Evolutionary conservation across 768 basidiomycete species (phyloP), one percentile per base, ranked within the genome.

Genomic region (Podaxis sp.): DNA sequence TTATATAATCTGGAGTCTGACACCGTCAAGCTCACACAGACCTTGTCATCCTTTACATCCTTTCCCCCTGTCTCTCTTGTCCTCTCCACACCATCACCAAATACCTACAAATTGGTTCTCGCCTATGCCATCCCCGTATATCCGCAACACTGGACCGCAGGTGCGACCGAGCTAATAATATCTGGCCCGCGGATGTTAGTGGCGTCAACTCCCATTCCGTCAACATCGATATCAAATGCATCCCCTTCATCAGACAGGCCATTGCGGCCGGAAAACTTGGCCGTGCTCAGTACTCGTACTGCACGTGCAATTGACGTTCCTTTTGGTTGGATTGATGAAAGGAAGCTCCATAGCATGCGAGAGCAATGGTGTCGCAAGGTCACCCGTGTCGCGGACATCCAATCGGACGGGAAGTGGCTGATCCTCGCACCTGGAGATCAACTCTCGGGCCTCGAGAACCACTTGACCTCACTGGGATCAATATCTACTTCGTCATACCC

Each of bases 361-460:
- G 87, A 89, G 66, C 92, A 93, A 65, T 92, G 90, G 88, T 80
- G 82, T 30, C 88, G 91, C 62, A 93, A 91, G 72, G 82, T 93
- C 19, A 75, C 77, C 49, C 77, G 79, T 12, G 87, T 94, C 33
- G 84, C 87, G n/a, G 88, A 86, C 67, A 87, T 83, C 15, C 87
- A 91, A 68, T 91, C 92, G 4, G 92, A 93, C 69, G 92, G 92
- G 8, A 93, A 91, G 79, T 94, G 90, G 89, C 86, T 85, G 17
- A 87, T 93, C 12, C 80, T 93, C 53, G 91, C 88, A 13, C 86
- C 90, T 13, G 85, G 81, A 33, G 79, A 82, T 64, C 44, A 68
- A n/a, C 67, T 70, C 24, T 63, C 64, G 57, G 58, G 51, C 57
- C 61, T 63, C 52, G 63, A 65, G 59, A 15, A 52, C 61, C 63